Evolutionary conservation across 768 basidiomycete genomes (phyloP).

Genomic region (Calocybe cyanea): DNA sequence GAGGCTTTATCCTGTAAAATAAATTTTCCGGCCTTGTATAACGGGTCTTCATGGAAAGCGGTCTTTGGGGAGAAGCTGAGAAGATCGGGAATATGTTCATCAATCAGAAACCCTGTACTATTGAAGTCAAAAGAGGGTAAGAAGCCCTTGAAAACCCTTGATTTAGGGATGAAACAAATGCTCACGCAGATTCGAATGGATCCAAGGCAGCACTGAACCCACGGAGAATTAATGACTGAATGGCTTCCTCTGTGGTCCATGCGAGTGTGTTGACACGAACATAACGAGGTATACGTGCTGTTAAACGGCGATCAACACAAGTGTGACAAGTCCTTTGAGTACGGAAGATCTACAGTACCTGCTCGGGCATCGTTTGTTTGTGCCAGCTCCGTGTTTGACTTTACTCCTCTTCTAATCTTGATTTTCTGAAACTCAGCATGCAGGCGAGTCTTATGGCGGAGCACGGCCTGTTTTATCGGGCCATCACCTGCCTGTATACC

Average conservation of each 20-base stretch:
- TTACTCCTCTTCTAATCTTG: conserved; percentile 73
- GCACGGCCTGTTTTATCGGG: conserved; percentile 80
- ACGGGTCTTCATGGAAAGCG: conserved; percentile 65
- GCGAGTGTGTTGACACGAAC: conserved; percentile 75
- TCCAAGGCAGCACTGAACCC: conserved; percentile 50
- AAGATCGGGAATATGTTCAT: conserved; percentile 80
- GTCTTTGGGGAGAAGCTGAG: conserved; percentile 68
- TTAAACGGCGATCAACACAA: conserved; percentile 11
- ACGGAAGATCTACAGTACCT: conserved; percentile 43
- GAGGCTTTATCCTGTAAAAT: conserved; percentile 98
- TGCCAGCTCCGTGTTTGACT: conserved; percentile 61
- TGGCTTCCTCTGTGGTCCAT: conserved; percentile 65
- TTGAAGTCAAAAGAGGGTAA: conserved; percentile 8
- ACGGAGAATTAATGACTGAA: conserved; percentile 47
- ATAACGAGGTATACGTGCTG: conserved; percentile 79
- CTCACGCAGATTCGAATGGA: conserved; percentile 53
- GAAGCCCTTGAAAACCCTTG: neutral
- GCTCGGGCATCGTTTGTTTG: conserved; percentile 57
- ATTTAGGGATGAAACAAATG: conserved; percentile 4
- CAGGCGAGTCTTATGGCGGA: conserved; percentile 87
- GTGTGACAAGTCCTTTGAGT: conserved; percentile 2
- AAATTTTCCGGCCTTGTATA: conserved; percentile 75
- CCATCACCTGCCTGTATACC: conserved; percentile 92
- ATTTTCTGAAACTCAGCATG: conserved; percentile 81
- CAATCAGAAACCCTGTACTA: conserved; percentile 65